Percentiles rank a stretch among this genome's conserved stretches.
phyloP scores from a whole-genome alignment of 1,284 basidiomycete species.

The Cryptococcus jaspeensis region DNA sequence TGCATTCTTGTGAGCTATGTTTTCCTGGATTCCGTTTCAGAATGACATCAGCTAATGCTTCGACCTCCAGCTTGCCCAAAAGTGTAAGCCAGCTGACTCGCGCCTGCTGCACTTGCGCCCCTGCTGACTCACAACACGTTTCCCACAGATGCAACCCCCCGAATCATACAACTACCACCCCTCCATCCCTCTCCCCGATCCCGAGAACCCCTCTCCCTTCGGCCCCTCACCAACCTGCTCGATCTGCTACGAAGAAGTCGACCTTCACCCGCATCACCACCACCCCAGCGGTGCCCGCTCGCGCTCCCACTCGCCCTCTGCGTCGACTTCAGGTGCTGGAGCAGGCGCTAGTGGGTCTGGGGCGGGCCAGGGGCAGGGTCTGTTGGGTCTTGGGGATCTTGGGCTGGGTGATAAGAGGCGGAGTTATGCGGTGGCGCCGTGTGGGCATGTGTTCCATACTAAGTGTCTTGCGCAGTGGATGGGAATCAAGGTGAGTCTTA shows the following conservation, averaged over 20 bases:
- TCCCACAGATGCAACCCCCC: slow-evolving; percentile 59
- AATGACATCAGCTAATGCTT: background rate
- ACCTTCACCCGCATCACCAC: slow-evolving; percentile 52
- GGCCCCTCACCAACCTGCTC: slow-evolving; percentile 72
- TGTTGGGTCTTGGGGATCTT: slow-evolving; percentile 17
- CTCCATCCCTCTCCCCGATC: slow-evolving; percentile 63
- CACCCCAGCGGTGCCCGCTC: slow-evolving; percentile 29
- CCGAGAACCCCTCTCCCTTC: slow-evolving; percentile 63
- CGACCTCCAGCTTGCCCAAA: slow-evolving; percentile 29
- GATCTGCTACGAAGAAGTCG: slow-evolving; percentile 86
- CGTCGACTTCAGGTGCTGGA: background rate
- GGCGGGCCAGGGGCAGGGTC: slow-evolving; percentile 16
- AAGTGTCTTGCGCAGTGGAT: slow-evolving; percentile 82
- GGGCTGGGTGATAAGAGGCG: slow-evolving; percentile 55
- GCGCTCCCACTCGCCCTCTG: background rate
- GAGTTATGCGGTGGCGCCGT: slow-evolving; percentile 80
- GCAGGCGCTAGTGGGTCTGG: too few relatives aligned
- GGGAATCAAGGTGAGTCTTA: slow-evolving; percentile 69
- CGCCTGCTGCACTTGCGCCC: background rate
- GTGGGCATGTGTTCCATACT: slow-evolving; percentile 85
- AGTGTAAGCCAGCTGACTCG: slow-evolving; percentile 22
- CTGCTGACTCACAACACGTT: background rate
- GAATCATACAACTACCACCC: slow-evolving; percentile 82
- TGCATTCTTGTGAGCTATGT: slow-evolving; percentile 64
- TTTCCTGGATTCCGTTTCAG: background rate